Conservation (phyloP, 352 stramenopile genomes). For the Globisporangium echinulatum region DNA sequence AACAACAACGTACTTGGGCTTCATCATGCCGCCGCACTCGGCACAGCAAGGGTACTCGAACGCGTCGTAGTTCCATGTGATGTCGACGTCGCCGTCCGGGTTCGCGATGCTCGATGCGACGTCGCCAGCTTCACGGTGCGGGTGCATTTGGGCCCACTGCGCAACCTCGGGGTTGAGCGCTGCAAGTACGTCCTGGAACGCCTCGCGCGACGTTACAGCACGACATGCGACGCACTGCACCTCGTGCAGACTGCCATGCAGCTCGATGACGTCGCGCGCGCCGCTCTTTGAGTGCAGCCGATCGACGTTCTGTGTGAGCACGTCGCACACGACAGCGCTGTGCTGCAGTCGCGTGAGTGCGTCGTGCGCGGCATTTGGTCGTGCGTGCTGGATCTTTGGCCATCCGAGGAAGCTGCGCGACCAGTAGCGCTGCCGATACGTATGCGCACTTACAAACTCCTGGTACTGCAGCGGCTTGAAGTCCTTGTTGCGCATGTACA, state of each 20-base stretch:
- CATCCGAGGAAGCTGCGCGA: conserved; percentile 88
- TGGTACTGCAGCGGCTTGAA: conserved; percentile 95
- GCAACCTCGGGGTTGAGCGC: conserved; percentile 70
- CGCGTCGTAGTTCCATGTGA: conserved; percentile 78
- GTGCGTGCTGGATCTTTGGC: conserved; percentile 67
- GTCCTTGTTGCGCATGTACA: conserved; percentile 92
- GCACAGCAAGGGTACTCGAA: conserved; percentile 76
- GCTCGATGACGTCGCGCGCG: conserved; percentile 85
- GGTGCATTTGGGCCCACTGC: conserved; percentile 28
- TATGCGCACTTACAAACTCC: conserved; percentile 75
- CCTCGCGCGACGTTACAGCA: conserved; percentile 51
- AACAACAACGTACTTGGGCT: conserved; percentile 44
- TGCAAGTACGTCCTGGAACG: conserved; percentile 85
- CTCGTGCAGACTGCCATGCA: conserved; percentile 91
- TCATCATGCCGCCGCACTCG: conserved; percentile 75
- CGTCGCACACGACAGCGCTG: conserved; percentile 30
- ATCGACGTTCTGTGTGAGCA: conserved; percentile 99
- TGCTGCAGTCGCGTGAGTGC: conserved; percentile 82
- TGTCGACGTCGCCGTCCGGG: conserved; percentile 92
- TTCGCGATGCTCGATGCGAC: conserved; percentile 83
- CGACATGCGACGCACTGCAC: conserved; percentile 82
- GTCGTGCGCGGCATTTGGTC: conserved; percentile 88
- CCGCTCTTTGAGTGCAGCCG: conserved; percentile 90
- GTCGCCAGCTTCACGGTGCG: conserved; percentile 34
- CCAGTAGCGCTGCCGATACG: conserved; percentile 90